Evolutionary conservation across 2,329 filamentous ascomycete genomes (phyloP), one percentile per base, ranked within the genome.

Genomic region (Xylariaceae sp.): DNA sequence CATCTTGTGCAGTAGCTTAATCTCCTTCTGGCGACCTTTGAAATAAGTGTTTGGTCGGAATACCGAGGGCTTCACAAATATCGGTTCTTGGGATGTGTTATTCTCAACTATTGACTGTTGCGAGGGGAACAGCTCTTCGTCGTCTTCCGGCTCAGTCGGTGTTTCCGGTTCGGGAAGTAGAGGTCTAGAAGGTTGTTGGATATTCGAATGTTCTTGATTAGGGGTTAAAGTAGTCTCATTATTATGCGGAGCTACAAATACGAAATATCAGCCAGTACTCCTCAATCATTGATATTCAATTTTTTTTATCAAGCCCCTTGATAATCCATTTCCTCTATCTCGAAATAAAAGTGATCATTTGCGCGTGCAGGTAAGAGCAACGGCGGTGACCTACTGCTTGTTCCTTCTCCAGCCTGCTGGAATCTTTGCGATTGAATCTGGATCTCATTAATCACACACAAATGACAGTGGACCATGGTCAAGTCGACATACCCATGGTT

Each of bases 11-110:
- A 91, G 74, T 2, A 82, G 74, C 8, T 78, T 76, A 19, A 90
- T 71, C 63, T 90, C 82, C 37, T 78, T 78, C 63, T 84, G 70
- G 67, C 86, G 83, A 3, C 84, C 84, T 53, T 83, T 79, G 61
- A 87, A 87, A 7, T 79, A 75, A 3, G 79, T 78, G 62, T 87
- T 87, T 1, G 82, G 83, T 60, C 84, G 81, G 44, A 87, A 86
- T 0, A 82, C 82, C 0, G 79, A 76, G 2, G 84, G 84, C 43
- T 76, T 78, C 60, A 79, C 75, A 54, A 78, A 77, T 26, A 73
- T 47, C 14, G 67, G 69, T 7, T 69, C 68, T 44, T 59, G 54
- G 7, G 62, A 56, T n/a, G 57, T 45, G 14, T 60, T 56, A 50
- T 65, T 36, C 7, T 69, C 67, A 46, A 65, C 62, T 41, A 62